Evolutionary conservation across 768 basidiomycete species (phyloP).

Genomic region (Mrakia frigida): DNA sequence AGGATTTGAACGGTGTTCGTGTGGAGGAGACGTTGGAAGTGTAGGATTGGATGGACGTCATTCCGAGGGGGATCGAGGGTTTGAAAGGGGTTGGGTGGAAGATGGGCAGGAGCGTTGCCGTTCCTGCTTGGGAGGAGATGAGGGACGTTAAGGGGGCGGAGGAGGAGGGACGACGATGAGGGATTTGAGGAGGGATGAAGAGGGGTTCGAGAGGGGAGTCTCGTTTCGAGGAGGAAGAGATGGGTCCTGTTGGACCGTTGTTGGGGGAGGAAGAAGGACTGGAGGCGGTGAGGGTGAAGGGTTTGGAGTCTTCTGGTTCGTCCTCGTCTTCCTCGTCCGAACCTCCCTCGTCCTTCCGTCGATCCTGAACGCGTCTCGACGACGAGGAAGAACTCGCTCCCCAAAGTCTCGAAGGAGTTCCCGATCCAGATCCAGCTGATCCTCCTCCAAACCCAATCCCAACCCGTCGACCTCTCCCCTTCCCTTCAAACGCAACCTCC

Average conservation of each 20-base stretch:
- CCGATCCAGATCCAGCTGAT: not conserved
- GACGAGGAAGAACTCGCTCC: not conserved
- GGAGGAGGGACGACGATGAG: constrained; percentile 16
- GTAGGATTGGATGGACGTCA: constrained; percentile 9
- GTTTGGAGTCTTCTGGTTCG: not conserved
- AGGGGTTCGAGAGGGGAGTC: constrained; percentile 3
- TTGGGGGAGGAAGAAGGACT: not conserved
- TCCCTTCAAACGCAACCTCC: not conserved
- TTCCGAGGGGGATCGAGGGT: constrained; percentile 17
- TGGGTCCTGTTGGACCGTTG: not conserved
- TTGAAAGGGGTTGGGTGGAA: constrained; percentile 32
- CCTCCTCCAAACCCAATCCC: too few relatives aligned
- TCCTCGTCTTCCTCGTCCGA: not conserved
- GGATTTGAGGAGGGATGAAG: constrained; percentile 14
- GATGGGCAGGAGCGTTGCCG: constrained; percentile 15
- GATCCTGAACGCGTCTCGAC: not conserved
- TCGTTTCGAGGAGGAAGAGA: not conserved
- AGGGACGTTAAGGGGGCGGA: not conserved
- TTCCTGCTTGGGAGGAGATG: constrained; percentile 5
- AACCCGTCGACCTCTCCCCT: not conserved
- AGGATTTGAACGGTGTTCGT: constrained; percentile 29
- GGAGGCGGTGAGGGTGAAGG: not conserved
- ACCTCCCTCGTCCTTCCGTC: not conserved
- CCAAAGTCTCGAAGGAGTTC: not conserved
- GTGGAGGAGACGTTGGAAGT: constrained; percentile 29